Percentiles rank a stretch among this genome's conserved stretches.
These are phyloP conservation scores for Jacaranda mimosifolia DNA, from an alignment of 257 asterid genomes.

Conservation along the genomic window DNA sequence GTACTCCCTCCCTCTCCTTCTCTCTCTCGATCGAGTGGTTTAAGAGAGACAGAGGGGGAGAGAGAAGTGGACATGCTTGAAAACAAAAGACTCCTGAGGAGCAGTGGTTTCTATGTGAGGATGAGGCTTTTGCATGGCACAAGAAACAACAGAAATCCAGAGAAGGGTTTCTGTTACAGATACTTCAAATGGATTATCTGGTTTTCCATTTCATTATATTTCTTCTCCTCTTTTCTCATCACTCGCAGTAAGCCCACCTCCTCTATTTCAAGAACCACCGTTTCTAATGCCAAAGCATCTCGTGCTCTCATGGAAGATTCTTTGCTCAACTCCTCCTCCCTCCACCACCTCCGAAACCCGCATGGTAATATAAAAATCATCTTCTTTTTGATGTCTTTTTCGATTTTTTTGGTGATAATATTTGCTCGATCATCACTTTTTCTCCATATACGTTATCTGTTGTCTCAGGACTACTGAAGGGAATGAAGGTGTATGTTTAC, in stretches of 20 bases:
- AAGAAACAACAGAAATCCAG: slow-evolving; percentile 38
- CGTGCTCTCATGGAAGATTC: slow-evolving; percentile 64
- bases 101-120: slow-evolving; percentile 57
- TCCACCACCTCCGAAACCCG: background rate
- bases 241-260: slow-evolving; percentile 49
- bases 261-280: slow-evolving; percentile 51
- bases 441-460: background rate
- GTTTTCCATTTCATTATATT: slow-evolving; percentile 67
- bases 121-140: slow-evolving; percentile 60
- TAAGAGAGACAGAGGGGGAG: slow-evolving; percentile 34
- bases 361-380: background rate
- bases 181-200: slow-evolving; percentile 82
- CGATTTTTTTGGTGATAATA: background rate
- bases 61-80: slow-evolving; percentile 41
- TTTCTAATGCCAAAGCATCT: slow-evolving; percentile 54
- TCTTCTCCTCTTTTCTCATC: slow-evolving; percentile 67
- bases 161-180: slow-evolving; percentile 51
- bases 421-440: no score
- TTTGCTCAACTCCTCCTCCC: slow-evolving; percentile 32
- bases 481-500: slow-evolving; percentile 67
- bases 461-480: slow-evolving; percentile 47
- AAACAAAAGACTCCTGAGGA: slow-evolving; percentile 39
- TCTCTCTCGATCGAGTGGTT: slow-evolving; percentile 20
- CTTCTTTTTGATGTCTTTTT: background rate
- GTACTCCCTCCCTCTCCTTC: slow-evolving; percentile 12